Percentiles rank a stretch among this genome's conserved stretches.
These are phyloP conservation scores for Boletus sp. DNA, from an alignment of 1,284 basidiomycete species.

Conservation along the genomic window DNA sequence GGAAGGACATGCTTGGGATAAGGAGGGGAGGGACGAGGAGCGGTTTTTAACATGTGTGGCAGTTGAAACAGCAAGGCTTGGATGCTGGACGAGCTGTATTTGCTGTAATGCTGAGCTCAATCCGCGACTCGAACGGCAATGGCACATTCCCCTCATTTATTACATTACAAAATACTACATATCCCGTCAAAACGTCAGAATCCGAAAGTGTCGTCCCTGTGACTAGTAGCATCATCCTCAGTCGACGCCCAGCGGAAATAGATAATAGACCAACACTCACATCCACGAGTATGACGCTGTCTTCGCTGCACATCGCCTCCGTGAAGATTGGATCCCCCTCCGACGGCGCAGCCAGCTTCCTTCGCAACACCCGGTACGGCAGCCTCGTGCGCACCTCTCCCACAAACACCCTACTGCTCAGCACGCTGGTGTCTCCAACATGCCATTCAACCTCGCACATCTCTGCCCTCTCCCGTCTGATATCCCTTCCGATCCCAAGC, in stretches of 20 bases:
- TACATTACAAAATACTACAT: not conserved
- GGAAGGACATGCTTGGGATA: conserved; percentile 4
- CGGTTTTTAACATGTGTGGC: conserved; percentile 23
- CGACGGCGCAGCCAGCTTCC: conserved; percentile 14
- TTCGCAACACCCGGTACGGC: conserved; percentile 40
- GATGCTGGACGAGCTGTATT: conserved; percentile 26
- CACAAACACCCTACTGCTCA: conserved; percentile 33
- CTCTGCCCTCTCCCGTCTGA: conserved; percentile 6
- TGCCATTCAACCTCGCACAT: conserved; percentile 23
- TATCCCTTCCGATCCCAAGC: conserved; percentile 38
- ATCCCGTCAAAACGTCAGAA: conserved; percentile 27
- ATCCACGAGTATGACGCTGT: conserved; percentile 51
- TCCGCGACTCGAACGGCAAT: conserved; percentile 29
- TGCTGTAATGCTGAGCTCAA: conserved; percentile 27
- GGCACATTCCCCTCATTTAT: conserved; percentile 27
- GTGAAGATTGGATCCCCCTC: conserved; percentile 16
- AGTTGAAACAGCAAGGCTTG: conserved; percentile 17
- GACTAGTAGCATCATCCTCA: conserved; percentile 12
- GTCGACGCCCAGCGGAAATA: not conserved
- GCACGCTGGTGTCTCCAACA: conserved; percentile 23
- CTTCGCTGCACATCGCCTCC: conserved; percentile 54
- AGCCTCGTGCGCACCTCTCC: conserved; percentile 44
- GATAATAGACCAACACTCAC: conserved; percentile 32
- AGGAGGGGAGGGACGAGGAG: not conserved
- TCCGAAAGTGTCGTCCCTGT: conserved; percentile 25